These are phyloP conservation scores for Novakomyces olei DNA, from an alignment of 805 yeast genomes.

Conservation along the genomic window DNA sequence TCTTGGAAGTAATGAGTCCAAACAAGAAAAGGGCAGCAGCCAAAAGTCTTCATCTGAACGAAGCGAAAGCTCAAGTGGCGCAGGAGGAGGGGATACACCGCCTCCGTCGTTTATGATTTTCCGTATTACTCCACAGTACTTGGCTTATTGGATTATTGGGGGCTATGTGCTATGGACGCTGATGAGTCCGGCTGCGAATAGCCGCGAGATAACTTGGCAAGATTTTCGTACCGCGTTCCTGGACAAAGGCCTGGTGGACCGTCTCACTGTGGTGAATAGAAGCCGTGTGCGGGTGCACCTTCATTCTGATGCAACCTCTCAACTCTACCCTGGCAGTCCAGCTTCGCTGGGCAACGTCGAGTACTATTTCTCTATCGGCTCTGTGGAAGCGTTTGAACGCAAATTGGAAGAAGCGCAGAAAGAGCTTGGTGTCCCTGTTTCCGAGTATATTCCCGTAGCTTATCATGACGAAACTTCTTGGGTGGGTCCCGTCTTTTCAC, in stretches of 20 bases:
- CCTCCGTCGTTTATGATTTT: too few species aligned
- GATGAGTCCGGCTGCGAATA: not conserved
- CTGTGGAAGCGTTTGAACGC: conserved; percentile 70
- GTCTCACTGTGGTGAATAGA: conserved; percentile 55
- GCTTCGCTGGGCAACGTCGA: conserved; percentile 16
- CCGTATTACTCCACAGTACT: too few species aligned
- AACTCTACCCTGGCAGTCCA: conserved; percentile 18
- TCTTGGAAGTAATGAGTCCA: too few species aligned
- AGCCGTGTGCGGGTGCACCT: conserved; percentile 49
- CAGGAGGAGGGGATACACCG: too few species aligned
- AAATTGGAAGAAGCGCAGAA: conserved; percentile 56
- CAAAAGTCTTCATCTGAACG: too few species aligned
- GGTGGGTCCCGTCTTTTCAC: conserved; percentile 40
- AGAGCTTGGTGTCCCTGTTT: conserved; percentile 36
- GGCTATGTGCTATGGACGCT: not conserved
- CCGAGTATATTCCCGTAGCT: conserved; percentile 56
- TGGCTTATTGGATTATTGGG: not conserved
- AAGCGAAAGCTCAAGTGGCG: too few species aligned
- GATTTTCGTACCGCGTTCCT: conserved; percentile 60
- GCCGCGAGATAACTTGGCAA: conserved; percentile 47
- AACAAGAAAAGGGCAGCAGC: too few species aligned
- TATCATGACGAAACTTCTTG: conserved; percentile 53
- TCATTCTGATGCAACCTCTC: conserved; percentile 29
- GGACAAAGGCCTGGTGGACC: conserved; percentile 55
- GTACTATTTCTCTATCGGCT: conserved; percentile 59